These are phyloP conservation scores for Aspergillus ochraceus DNA, from an alignment of 2,329 filamentous ascomycete genomes.

Conservation along the genomic window DNA sequence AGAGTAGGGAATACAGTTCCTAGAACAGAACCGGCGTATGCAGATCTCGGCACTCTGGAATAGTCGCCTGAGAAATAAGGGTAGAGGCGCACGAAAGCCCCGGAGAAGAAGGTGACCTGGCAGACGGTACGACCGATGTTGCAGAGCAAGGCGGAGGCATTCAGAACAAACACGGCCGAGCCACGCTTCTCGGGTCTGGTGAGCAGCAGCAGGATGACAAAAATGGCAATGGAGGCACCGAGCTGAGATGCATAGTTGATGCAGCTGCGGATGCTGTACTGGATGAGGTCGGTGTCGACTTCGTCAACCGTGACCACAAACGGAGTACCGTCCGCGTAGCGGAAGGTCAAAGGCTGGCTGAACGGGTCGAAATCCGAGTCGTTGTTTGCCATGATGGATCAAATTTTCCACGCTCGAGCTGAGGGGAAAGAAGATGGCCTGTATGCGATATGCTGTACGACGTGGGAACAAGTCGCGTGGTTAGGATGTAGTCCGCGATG, in stretches of 20 bases:
- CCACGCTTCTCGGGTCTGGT: constrained; percentile 65
- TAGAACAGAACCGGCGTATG: constrained; percentile 50
- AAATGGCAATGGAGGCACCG: constrained; percentile 65
- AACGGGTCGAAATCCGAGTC: constrained; percentile 50
- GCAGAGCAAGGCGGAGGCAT: constrained; percentile 59
- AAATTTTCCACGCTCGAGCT: not conserved
- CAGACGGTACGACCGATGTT: constrained; percentile 57
- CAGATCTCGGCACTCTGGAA: constrained; percentile 45
- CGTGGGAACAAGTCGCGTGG: not conserved
- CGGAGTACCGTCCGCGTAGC: constrained; percentile 43
- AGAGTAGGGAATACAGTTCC: constrained; percentile 53
- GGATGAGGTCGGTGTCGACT: constrained; percentile 45
- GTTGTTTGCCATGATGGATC: constrained; percentile 7
- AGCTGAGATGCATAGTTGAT: constrained; percentile 72
- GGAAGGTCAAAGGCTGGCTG: constrained; percentile 53
- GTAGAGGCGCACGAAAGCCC: constrained; percentile 63
- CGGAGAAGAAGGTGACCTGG: constrained; percentile 57
- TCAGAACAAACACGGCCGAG: constrained; percentile 66
- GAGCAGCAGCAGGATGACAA: constrained; percentile 66
- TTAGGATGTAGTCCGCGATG: not conserved
- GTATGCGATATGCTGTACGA: constrained; percentile 3
- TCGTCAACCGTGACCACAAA: constrained; percentile 43
- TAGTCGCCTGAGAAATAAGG: constrained; percentile 58
- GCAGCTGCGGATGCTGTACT: constrained; percentile 49
- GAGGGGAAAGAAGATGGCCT: not conserved